A percentile compares a stretch with the other conserved stretches of the same genome.
These are phyloP conservation scores for Didymella arachidicola DNA, from an alignment of 2,329 filamentous ascomycete species.

Conservation along the genomic window DNA sequence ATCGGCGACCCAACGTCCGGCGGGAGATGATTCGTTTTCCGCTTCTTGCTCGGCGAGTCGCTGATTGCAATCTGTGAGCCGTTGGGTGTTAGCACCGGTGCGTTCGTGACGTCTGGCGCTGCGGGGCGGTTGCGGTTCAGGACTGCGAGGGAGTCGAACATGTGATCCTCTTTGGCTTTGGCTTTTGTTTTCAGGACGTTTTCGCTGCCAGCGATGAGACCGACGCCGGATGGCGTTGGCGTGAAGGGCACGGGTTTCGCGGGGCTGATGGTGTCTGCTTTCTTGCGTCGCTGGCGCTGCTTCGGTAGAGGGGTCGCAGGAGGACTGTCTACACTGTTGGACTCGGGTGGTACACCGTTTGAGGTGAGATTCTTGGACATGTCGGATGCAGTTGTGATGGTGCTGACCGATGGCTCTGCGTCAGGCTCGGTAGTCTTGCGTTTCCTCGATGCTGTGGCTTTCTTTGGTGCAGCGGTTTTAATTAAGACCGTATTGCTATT, in stretches of 20 bases:
- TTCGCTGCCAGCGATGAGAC: constrained; percentile 54
- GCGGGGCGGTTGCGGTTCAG: constrained; percentile 63
- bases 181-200: constrained; percentile 7
- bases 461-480: neutral
- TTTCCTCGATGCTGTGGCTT: constrained; percentile 24
- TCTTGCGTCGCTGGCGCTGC: constrained; percentile 29
- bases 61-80: constrained; percentile 68
- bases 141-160: constrained; percentile 32
- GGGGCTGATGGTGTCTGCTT: constrained; percentile 23
- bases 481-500: neutral
- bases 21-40: neutral
- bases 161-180: constrained; percentile 32
- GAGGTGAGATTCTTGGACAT: neutral
- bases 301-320: constrained; percentile 46
- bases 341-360: neutral
- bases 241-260: constrained; percentile 39
- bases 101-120: constrained; percentile 71
- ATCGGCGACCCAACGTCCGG: constrained; percentile 15
- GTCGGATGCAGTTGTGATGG: neutral
- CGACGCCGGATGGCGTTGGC: constrained; percentile 60
- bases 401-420: neutral
- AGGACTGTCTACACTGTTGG: constrained; percentile 10
- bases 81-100: constrained; percentile 73
- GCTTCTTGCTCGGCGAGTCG: constrained; percentile 40
- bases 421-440: constrained; percentile 26